Conservation (phyloP, 495 filamentous ascomycete genomes). For the Aspergillus homomorphus region DNA sequence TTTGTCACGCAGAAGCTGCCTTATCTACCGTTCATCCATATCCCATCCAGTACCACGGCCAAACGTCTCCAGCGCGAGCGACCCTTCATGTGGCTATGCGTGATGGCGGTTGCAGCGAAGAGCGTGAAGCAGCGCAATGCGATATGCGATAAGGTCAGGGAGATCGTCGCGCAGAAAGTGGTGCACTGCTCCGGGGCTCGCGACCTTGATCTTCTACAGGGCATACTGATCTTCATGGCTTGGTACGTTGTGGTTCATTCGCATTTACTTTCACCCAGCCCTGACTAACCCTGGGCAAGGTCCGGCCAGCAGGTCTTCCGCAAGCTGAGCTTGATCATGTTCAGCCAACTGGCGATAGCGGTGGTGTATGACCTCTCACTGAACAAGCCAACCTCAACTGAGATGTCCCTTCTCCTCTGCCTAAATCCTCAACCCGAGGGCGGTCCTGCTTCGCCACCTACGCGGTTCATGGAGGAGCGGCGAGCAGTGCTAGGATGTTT, state of each 20-base stretch:
- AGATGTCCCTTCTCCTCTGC: background rate
- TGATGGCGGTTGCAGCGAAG: constrained; percentile 1
- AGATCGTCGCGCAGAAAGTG: background rate
- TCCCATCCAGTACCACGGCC: background rate
- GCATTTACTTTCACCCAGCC: background rate
- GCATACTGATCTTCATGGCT: constrained; percentile 1
- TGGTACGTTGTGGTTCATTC: background rate
- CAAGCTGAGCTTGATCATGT: constrained; percentile 1
- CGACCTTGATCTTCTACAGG: constrained; percentile 1
- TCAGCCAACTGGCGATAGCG: background rate
- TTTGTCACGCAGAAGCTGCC: constrained; percentile 1
- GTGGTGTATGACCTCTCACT: background rate
- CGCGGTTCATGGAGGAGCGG: background rate
- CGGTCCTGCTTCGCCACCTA: background rate
- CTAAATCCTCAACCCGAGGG: background rate
- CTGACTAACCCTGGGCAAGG: background rate
- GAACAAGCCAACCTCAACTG: background rate
- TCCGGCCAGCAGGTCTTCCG: constrained; percentile 1
- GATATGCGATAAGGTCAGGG: background rate
- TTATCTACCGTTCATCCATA: background rate
- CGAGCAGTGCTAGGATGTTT: background rate
- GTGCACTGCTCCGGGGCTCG: background rate
- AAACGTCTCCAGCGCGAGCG: background rate
- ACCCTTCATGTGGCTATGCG: background rate
- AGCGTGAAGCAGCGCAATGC: background rate